phyloP scores from a whole-genome alignment of 306 rosid genomes.

The Bauhinia variegata region DNA sequence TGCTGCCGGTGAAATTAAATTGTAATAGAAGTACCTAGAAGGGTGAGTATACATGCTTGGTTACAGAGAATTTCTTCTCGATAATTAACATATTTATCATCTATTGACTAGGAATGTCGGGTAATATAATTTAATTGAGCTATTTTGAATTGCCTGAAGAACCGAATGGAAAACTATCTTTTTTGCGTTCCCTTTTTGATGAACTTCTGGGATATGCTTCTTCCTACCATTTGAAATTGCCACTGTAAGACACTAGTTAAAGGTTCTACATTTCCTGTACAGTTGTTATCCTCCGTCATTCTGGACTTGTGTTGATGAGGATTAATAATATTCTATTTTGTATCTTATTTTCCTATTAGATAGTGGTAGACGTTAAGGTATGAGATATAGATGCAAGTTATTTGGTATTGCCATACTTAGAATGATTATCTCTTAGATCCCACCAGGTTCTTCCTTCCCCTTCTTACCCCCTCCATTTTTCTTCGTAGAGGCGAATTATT shows the following conservation, averaged over 20 bases:
- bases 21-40: slow-evolving; percentile 8
- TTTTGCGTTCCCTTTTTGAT: not conserved
- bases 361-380: slow-evolving; percentile 1
- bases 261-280: not conserved
- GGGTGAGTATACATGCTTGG: slow-evolving; percentile 32
- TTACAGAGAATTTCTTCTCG: slow-evolving; percentile 1
- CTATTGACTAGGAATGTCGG: not conserved
- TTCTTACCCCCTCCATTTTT: no score
- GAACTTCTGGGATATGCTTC: not conserved
- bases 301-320: not conserved
- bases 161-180: slow-evolving; percentile 5
- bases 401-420: not conserved
- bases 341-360: not conserved
- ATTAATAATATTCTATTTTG: not conserved
- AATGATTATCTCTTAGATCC: not conserved
- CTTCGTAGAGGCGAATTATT: no score
- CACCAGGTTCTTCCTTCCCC: no score
- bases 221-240: slow-evolving; percentile 13
- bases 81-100: slow-evolving; percentile 9
- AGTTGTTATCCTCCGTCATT: slow-evolving; percentile 6
- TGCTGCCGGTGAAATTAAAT: slow-evolving; percentile 26
- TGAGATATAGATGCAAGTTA: not conserved
- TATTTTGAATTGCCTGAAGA: slow-evolving; percentile 7
- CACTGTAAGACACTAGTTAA: not conserved
- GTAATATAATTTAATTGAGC: not conserved